These are phyloP conservation scores for Cordyceps cateniannulata DNA, from an alignment of 2,329 filamentous ascomycete genomes.

Conservation along the genomic window DNA sequence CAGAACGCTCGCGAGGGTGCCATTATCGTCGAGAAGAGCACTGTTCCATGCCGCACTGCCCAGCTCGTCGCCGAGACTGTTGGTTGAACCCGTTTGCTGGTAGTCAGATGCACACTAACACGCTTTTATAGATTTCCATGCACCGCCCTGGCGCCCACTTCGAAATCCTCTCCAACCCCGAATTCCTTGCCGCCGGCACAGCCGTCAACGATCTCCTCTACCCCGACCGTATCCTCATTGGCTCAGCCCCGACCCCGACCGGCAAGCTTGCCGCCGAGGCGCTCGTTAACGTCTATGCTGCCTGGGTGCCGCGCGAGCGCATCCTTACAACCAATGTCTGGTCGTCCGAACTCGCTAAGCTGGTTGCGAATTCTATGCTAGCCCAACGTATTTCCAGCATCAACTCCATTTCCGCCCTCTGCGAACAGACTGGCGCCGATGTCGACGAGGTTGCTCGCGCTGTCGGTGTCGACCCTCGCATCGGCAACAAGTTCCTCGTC, in stretches of 20 bases:
- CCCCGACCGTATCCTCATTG: slow-evolving; percentile 71
- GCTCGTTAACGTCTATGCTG: slow-evolving; percentile 59
- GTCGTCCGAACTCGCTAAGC: slow-evolving; percentile 73
- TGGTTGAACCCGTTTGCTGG: slow-evolving; percentile 20
- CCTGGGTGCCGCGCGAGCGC: slow-evolving; percentile 61
- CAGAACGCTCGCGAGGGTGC: slow-evolving; percentile 57
- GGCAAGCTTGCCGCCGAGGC: slow-evolving; percentile 57
- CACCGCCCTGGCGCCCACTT: slow-evolving; percentile 60
- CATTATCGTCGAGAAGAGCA: slow-evolving; percentile 77
- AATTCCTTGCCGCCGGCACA: slow-evolving; percentile 74
- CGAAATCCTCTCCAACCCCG: slow-evolving; percentile 74
- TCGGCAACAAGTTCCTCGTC: slow-evolving; percentile 67
- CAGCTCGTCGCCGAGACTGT: slow-evolving; percentile 64
- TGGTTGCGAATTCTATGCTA: slow-evolving; percentile 73
- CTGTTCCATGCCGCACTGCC: slow-evolving; percentile 69
- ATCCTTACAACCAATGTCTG: slow-evolving; percentile 70
- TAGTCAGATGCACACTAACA: not conserved
- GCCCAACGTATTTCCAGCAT: slow-evolving; percentile 77
- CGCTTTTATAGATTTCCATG: slow-evolving; percentile 39
- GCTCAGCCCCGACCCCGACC: slow-evolving; percentile 53
- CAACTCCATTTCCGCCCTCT: slow-evolving; percentile 75
- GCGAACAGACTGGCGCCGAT: slow-evolving; percentile 68
- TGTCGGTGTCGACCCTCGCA: slow-evolving; percentile 63
- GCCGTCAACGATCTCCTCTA: slow-evolving; percentile 64
- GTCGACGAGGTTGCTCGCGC: slow-evolving; percentile 65